A percentile compares a stretch with the other conserved stretches of the same genome.
These are phyloP conservation scores for Tolypocladium endophyticum DNA, from an alignment of 2,329 filamentous ascomycete species.

Conservation along the genomic window DNA sequence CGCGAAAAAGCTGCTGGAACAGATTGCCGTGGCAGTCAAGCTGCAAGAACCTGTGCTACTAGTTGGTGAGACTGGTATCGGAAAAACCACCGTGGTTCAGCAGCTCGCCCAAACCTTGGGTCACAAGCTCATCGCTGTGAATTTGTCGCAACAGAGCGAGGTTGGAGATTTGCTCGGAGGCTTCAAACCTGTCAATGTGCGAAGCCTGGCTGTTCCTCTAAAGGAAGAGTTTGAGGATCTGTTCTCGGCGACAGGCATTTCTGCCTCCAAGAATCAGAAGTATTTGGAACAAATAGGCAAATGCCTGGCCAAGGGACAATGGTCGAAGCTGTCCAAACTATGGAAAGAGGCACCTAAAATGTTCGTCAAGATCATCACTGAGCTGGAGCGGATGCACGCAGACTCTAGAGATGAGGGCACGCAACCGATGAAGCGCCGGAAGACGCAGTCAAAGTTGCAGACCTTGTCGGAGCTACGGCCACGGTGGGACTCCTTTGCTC, in stretches of 20 bases:
- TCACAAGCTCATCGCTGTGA: conserved; percentile 83
- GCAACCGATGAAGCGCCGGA: conserved; percentile 60
- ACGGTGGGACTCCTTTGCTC: conserved; percentile 73
- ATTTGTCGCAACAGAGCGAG: conserved; percentile 96
- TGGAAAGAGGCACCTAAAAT: conserved; percentile 86
- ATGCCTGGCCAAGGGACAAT: conserved; percentile 70
- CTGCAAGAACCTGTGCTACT: conserved; percentile 83
- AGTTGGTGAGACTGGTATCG: conserved; percentile 97
- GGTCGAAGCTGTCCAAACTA: conserved; percentile 74
- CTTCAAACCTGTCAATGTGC: conserved; percentile 89
- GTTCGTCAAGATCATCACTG: conserved; percentile 60
- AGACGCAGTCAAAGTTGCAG: conserved; percentile 57
- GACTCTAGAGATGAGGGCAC: conserved; percentile 22
- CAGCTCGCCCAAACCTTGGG: conserved; percentile 78
- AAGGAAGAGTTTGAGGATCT: conserved; percentile 91
- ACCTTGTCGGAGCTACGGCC: conserved; percentile 45
- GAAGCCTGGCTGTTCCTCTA: conserved; percentile 76
- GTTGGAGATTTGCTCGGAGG: conserved; percentile 91
- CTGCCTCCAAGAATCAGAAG: conserved; percentile 73
- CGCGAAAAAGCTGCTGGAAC: conserved; percentile 75
- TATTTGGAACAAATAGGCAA: conserved; percentile 77
- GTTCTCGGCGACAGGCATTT: conserved; percentile 77
- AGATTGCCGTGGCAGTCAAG: conserved; percentile 73
- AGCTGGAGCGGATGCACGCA: conserved; percentile 35
- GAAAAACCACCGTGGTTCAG: conserved; percentile 94